Base-by-base conservation (phyloP, 805 yeast species). In the Ogataea pini region DNA sequence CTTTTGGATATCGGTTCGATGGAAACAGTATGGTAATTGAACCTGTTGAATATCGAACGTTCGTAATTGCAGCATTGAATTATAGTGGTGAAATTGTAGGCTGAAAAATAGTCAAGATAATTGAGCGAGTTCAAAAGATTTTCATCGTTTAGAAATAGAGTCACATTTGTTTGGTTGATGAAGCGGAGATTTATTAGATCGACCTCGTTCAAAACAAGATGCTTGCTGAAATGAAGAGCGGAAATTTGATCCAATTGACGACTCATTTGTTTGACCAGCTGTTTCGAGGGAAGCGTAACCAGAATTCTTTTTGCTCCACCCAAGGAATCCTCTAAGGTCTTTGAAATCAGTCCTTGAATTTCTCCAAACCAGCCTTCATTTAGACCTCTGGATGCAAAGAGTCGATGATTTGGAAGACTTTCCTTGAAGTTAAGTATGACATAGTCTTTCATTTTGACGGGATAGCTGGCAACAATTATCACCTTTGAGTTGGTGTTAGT, bases 211-310 rank as follows among this genome's bases (percentile, higher is more conserved):
- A 40, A 10, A 34, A 50, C 42, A 3, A 37, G 14, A 16, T 40
- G 40, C 18, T 29, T 47, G 40, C 36, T 33, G 40, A 46, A 34
- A 31, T 24, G 20, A 13, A n/a, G 27, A 7, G 47, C 5, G 8
- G 25, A 13, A 3, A 41, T 34, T 16, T 34, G n/a, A 10, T 50
- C 54, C 5, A 50, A 38, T 9, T 34, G 27, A 10, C 18, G 43
- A n/a, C 42, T 32, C 17, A 44, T 29, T 17, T 47, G 50, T 27
- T 45, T 44, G 33, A 47, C 50, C 2, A 12, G 2, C 5, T 44
- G 37, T 20, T 49, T 51, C 7, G 54, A 51, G 7, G 58, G 54
- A 14, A 54, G 42, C 18, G 49, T 28, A 8, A 51, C 47, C 10
- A 55, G 43, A 12, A 50, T 45, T 28, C 37, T 19, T 14, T 32